These are phyloP conservation scores for Mortierella claussenii DNA, from an alignment of 192 early-diverging fungal species.

Conservation along the genomic window DNA sequence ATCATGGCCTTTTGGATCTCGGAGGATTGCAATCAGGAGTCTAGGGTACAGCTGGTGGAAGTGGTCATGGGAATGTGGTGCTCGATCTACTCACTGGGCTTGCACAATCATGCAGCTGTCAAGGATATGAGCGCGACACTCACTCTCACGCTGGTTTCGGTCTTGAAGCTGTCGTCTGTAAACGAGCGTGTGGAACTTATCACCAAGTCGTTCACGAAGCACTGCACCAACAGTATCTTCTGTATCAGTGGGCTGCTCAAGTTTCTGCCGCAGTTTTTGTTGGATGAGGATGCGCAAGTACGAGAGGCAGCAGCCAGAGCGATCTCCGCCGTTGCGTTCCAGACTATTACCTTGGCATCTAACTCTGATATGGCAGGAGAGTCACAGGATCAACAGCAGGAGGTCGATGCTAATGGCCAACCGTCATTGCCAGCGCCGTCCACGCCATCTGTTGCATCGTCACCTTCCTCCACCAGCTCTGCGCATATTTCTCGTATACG, in stretches of 20 bases:
- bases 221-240: slow-evolving; percentile 45
- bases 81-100: slow-evolving; percentile 43
- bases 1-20: slow-evolving; percentile 54
- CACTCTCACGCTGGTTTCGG: slow-evolving; percentile 41
- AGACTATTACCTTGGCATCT: slow-evolving; percentile 16
- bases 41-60: slow-evolving; percentile 38
- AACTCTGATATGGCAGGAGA: slow-evolving; percentile 10
- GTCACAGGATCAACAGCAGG: slow-evolving; percentile 8
- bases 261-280: slow-evolving; percentile 45
- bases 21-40: slow-evolving; percentile 28
- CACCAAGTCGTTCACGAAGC: slow-evolving; percentile 48
- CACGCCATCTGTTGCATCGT: slow-evolving; percentile 11
- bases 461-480: slow-evolving; percentile 28
- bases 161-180: slow-evolving; percentile 28
- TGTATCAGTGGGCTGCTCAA: slow-evolving; percentile 45
- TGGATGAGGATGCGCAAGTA: slow-evolving; percentile 40
- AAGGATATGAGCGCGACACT: slow-evolving; percentile 50
- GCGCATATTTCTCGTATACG: slow-evolving; percentile 41
- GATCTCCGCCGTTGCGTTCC: slow-evolving; percentile 33
- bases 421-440: no score
- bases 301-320: slow-evolving; percentile 42
- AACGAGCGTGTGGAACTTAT: slow-evolving; percentile 43
- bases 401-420: slow-evolving; percentile 2
- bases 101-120: slow-evolving; percentile 34
- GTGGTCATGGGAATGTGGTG: slow-evolving; percentile 54